A percentile compares a stretch with the other conserved stretches of the same genome.
These are phyloP conservation scores for Salix viminalis DNA, from an alignment of 345 rosid genomes.

Conservation along the genomic window DNA sequence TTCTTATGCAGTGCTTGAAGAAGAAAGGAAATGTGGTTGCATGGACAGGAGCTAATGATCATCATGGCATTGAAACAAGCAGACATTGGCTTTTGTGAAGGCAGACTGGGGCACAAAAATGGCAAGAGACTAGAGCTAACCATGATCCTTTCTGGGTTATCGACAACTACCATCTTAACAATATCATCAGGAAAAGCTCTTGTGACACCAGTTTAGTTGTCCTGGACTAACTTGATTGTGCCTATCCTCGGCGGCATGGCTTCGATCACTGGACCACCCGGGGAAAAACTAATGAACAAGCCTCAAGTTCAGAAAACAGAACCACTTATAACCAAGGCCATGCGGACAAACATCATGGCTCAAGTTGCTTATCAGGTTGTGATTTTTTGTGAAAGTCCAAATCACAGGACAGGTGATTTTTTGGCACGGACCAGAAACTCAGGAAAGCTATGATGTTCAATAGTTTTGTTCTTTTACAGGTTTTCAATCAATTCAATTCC, in stretches of 20 bases:
- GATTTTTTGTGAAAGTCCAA: constrained; percentile 11
- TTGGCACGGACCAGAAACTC: background rate
- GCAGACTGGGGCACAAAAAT: too few species aligned
- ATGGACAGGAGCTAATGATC: too few species aligned
- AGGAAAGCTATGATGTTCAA: constrained; percentile 16
- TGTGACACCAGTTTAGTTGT: constrained; percentile 18
- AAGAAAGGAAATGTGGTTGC: too few species aligned
- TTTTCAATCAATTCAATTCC: constrained; percentile 17
- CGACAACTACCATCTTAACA: constrained; percentile 19
- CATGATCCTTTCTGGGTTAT: constrained; percentile 16
- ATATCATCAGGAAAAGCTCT: constrained; percentile 14
- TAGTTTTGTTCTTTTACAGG: constrained; percentile 22
- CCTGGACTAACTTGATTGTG: constrained; percentile 10
- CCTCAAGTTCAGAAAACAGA: constrained; percentile 3
- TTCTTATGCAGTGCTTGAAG: too few species aligned
- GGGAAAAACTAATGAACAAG: background rate
- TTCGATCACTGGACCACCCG: constrained; percentile 10
- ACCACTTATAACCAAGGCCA: constrained; percentile 8
- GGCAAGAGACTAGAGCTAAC: constrained; percentile 28
- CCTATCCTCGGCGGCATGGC: constrained; percentile 21
- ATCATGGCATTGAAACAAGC: too few species aligned
- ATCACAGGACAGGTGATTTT: constrained; percentile 4
- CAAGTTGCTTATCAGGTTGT: constrained; percentile 19
- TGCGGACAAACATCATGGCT: constrained; percentile 8
- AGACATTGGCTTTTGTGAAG: too few species aligned